Conservation (phyloP, 208 protist species). For the Trypanosomatidae sp. region DNA sequence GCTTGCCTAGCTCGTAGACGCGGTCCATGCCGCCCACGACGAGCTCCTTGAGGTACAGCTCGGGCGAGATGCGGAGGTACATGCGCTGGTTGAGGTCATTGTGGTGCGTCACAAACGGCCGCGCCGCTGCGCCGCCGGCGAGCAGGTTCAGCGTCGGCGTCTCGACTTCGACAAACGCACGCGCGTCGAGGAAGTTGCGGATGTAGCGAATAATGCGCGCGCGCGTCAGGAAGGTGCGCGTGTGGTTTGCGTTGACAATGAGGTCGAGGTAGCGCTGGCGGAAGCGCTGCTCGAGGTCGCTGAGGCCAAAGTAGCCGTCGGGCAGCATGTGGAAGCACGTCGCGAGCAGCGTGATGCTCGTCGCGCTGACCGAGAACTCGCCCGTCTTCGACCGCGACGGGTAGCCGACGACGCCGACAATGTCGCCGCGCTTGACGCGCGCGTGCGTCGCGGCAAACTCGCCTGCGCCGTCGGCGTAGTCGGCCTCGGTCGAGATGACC, state of each 20-base stretch:
- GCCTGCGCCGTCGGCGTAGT: slow-evolving; percentile 53
- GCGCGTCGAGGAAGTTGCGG: slow-evolving; percentile 95
- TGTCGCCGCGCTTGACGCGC: slow-evolving; percentile 95
- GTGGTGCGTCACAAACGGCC: slow-evolving; percentile 99
- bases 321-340: slow-evolving; percentile 99
- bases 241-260: slow-evolving; percentile 95
- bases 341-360: slow-evolving; percentile 74
- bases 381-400: slow-evolving; percentile 81
- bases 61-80: slow-evolving; percentile 98
- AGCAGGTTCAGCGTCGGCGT: slow-evolving; percentile 99
- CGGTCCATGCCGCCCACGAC: slow-evolving; percentile 99
- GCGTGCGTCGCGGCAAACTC: slow-evolving; percentile 81
- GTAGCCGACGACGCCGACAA: slow-evolving; percentile 94
- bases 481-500: slow-evolving; percentile 59
- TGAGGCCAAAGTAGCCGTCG: slow-evolving; percentile 88
- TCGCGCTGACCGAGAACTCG: slow-evolving; percentile 86
- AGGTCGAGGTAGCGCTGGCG: slow-evolving; percentile 98
- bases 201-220: slow-evolving; percentile 96
- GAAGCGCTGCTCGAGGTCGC: slow-evolving; percentile 92
- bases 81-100: slow-evolving; percentile 98
- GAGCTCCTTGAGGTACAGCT: slow-evolving; percentile 99
- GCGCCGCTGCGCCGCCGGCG: slow-evolving; percentile 97
- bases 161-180: slow-evolving; percentile 96
- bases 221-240: slow-evolving; percentile 91
- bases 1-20: slow-evolving; percentile 99